A percentile compares a stretch with the other conserved stretches of the same genome.
phyloP scores from a whole-genome alignment of 2,329 filamentous ascomycete species.

The Didymella pinodella region DNA sequence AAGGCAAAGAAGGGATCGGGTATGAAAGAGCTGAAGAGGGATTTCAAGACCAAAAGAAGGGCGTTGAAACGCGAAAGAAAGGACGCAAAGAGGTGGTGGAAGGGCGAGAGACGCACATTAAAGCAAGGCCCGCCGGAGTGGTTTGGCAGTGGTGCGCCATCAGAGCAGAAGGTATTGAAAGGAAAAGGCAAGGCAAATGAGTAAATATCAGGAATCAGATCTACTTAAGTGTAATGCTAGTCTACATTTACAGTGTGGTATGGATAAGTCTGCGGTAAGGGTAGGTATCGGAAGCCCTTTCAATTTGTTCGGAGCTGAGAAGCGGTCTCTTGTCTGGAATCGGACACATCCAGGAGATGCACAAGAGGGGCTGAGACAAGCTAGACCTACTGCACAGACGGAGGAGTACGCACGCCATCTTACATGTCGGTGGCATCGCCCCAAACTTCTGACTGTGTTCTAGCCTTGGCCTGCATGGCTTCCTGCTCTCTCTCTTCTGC shows the following conservation, averaged over 20 bases:
- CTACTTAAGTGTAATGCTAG: neutral
- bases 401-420: neutral
- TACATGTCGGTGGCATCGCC: neutral
- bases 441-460: too few relatives aligned
- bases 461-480: neutral
- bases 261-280: neutral
- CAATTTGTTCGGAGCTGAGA: neutral
- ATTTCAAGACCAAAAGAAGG: conserved; percentile 34
- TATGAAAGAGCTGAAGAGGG: conserved; percentile 35
- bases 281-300: neutral
- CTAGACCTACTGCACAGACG: neutral
- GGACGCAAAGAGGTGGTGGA: conserved; percentile 30
- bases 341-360: neutral
- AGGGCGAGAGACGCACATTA: conserved; percentile 22
- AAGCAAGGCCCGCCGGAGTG: neutral
- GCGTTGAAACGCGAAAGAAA: conserved; percentile 27
- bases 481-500: neutral
- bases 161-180: conserved; percentile 7
- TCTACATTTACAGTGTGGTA: neutral
- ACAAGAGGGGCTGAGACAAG: neutral
- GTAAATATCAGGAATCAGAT: neutral
- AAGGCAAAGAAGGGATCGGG: conserved; percentile 33
- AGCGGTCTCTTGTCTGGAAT: neutral
- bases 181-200: neutral
- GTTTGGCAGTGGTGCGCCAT: conserved; percentile 2